These are phyloP conservation scores for Phalaenopsis equestris DNA, from an alignment of 106 monocot genomes.

Conservation along the genomic window DNA sequence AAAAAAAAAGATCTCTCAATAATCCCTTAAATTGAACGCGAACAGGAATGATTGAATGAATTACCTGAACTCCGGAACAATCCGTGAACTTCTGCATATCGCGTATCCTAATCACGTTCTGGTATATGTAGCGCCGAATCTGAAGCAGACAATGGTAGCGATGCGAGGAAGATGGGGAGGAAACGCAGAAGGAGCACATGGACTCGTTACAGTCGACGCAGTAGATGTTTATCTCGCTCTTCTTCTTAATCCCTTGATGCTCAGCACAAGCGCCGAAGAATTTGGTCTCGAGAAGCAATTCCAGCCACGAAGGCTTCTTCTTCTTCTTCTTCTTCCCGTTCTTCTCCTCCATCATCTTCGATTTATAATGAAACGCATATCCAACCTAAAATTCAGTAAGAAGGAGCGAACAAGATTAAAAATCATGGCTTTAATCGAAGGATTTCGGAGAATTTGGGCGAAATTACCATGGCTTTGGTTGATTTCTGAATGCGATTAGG, in stretches of 20 bases:
- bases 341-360: not conserved
- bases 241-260: conserved; percentile 36
- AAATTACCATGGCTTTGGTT: not conserved
- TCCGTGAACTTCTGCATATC: conserved; percentile 47
- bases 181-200: conserved; percentile 19
- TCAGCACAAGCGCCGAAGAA: conserved; percentile 40
- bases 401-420: not conserved
- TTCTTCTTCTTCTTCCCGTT: not conserved
- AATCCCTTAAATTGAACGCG: not conserved
- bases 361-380: conserved; percentile 9
- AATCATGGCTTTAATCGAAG: not conserved
- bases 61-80: conserved; percentile 50
- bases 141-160: conserved; percentile 26
- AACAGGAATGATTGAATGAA: not conserved
- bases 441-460: not conserved
- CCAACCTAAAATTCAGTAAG: conserved; percentile 11
- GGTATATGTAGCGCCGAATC: conserved; percentile 59
- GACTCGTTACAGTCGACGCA: conserved; percentile 29
- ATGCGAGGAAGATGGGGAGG: not conserved
- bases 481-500: not conserved
- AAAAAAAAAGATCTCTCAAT: not conserved
- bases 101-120: conserved; percentile 35
- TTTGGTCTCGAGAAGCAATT: conserved; percentile 14
- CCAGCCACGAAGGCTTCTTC: conserved; percentile 19
- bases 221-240: conserved; percentile 50